phyloP scores from a whole-genome alignment of 1,284 basidiomycete species.

The Moesziomyces globuligerus region DNA sequence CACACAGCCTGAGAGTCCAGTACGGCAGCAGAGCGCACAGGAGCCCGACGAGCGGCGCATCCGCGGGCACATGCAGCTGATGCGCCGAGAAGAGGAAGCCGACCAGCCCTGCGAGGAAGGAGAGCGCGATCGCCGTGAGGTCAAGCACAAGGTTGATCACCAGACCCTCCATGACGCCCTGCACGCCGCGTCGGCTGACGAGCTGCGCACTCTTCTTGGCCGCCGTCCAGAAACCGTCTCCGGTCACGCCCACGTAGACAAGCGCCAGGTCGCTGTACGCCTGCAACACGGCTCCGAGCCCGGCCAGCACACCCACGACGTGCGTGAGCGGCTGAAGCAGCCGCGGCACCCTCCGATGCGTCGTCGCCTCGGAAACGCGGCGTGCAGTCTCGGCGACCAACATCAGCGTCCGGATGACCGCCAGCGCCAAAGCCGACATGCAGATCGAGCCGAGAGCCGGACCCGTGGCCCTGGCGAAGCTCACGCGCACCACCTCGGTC shows the following conservation, averaged over 20 bases:
- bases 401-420: constrained; percentile 72
- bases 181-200: constrained; percentile 69
- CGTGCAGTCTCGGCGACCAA: constrained; percentile 71
- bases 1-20: constrained; percentile 82
- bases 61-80: constrained; percentile 78
- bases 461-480: constrained; percentile 80
- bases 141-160: constrained; percentile 75
- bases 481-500: constrained; percentile 77
- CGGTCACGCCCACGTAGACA: constrained; percentile 85
- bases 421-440: constrained; percentile 80
- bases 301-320: constrained; percentile 75
- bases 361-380: constrained; percentile 37
- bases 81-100: constrained; percentile 90
- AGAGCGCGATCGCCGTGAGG: constrained; percentile 80
- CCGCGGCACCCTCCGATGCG: constrained; percentile 48
- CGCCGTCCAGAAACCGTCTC: constrained; percentile 81
- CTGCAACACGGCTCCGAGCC: constrained; percentile 69
- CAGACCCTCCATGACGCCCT: constrained; percentile 69
- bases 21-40: constrained; percentile 83
- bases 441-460: constrained; percentile 83
- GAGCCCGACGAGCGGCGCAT: constrained; percentile 80
- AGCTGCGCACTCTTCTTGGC: constrained; percentile 77
- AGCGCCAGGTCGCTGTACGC: constrained; percentile 78
- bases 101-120: constrained; percentile 79
- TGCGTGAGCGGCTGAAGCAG: constrained; percentile 68